A percentile compares a stretch with the other conserved stretches of the same genome.
Conservation (phyloP, 192 early-diverging fungal genomes). For the Gryganskiella cystojenkinii region DNA sequence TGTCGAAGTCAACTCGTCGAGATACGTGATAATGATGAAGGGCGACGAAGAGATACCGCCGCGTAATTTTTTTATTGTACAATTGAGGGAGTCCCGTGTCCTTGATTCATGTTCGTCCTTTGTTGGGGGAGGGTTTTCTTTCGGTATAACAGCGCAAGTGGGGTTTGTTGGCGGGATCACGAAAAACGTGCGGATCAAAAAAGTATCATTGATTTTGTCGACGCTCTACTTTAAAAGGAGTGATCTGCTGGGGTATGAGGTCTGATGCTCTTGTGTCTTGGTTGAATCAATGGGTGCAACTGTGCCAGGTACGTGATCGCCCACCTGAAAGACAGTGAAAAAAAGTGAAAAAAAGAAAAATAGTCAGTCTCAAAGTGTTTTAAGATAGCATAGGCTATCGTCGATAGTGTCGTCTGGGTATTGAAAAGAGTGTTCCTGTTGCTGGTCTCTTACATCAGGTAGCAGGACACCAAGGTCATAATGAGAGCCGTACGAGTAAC, state of each 20-base stretch:
- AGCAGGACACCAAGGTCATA: slow-evolving; percentile 68
- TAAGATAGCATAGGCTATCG: no score
- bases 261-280: slow-evolving; percentile 76
- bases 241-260: slow-evolving; percentile 36
- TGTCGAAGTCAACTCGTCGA: no score
- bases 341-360: background rate
- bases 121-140: no score
- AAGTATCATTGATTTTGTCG: no score
- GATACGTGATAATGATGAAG: background rate
- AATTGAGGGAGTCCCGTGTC: background rate
- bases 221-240: slow-evolving; percentile 25
- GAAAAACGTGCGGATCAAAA: no score
- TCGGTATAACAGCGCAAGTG: no score
- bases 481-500: slow-evolving; percentile 67
- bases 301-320: slow-evolving; percentile 90
- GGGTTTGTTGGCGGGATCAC: no score
- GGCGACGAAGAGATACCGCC: background rate
- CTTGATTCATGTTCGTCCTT: no score
- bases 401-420: background rate
- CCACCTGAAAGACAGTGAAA: slow-evolving; percentile 73
- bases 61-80: background rate
- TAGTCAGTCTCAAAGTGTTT: background rate
- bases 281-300: slow-evolving; percentile 83
- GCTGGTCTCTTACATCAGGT: slow-evolving; percentile 69
- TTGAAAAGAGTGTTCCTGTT: background rate